These are phyloP conservation scores for Ulota crispa DNA, from an alignment of 225 moss, liverwort and hornwort species.

Conservation along the genomic window DNA sequence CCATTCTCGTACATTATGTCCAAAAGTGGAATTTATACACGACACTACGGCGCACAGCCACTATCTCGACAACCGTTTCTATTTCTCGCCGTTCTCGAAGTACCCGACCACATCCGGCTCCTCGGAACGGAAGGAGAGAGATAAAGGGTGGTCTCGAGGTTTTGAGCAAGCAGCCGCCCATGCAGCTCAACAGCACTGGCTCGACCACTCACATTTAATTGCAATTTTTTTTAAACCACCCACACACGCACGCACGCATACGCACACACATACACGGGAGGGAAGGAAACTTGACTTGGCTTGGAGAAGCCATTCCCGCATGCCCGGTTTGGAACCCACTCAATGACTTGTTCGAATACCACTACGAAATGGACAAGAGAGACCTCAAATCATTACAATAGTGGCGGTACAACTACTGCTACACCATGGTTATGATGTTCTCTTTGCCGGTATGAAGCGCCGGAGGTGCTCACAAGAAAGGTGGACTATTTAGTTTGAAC, in stretches of 20 bases:
- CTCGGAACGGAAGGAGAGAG: neutral
- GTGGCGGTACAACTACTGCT: neutral
- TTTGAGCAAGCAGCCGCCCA: neutral
- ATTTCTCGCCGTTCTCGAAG: constrained; percentile 5
- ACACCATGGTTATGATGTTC: constrained; percentile 20
- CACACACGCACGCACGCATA: too few relatives aligned
- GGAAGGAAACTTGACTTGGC: neutral
- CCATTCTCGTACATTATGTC: constrained; percentile 25
- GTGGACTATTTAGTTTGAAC: constrained; percentile 7
- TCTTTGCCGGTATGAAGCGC: constrained; percentile 21
- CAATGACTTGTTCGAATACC: constrained; percentile 10
- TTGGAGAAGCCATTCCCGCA: neutral
- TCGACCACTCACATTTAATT: neutral
- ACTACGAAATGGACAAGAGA: constrained; percentile 21
- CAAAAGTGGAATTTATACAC: constrained; percentile 19
- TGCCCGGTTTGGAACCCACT: constrained; percentile 11
- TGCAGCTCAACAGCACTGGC: neutral
- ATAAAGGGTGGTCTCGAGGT: neutral
- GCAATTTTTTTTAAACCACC: neutral
- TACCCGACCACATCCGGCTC: constrained; percentile 8
- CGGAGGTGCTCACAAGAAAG: constrained; percentile 31
- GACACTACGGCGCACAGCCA: constrained; percentile 22
- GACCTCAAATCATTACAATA: neutral
- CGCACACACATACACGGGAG: neutral
- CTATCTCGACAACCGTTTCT: constrained; percentile 18